phyloP scores from a whole-genome alignment of 1,284 basidiomycete genomes.

The Agroathelia rolfsii region DNA sequence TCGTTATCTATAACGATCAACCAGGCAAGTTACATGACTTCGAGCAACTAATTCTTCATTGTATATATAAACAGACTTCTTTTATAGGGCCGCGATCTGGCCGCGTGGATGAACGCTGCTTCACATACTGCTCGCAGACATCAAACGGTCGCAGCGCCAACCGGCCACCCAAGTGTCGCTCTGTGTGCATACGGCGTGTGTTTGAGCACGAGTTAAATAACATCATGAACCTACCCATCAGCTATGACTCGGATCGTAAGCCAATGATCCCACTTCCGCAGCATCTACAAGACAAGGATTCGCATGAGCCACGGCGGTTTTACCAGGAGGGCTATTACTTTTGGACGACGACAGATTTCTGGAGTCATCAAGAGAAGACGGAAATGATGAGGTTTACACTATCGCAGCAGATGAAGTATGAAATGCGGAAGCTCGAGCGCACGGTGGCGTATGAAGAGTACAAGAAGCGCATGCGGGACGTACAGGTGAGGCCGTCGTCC shows the following conservation, averaged over 20 bases:
- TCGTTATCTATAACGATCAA: too few species aligned
- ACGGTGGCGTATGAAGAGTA: slow-evolving; percentile 39
- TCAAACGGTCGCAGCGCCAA: slow-evolving; percentile 45
- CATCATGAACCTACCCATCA: slow-evolving; percentile 29
- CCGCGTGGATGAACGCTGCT: slow-evolving; percentile 60
- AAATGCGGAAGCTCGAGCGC: slow-evolving; percentile 29
- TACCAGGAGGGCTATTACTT: slow-evolving; percentile 73
- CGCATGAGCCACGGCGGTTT: slow-evolving; percentile 24
- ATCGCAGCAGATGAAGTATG: slow-evolving; percentile 34
- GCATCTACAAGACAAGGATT: slow-evolving; percentile 19
- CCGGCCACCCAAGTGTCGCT: slow-evolving; percentile 50
- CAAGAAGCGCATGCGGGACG: slow-evolving; percentile 25
- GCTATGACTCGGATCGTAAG: slow-evolving; percentile 9
- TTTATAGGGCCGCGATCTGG: slow-evolving; percentile 43
- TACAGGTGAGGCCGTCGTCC: slow-evolving; percentile 15
- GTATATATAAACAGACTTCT: slow-evolving; percentile 1
- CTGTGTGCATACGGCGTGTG: slow-evolving; percentile 62
- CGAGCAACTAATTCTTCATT: slow-evolving; percentile 2
- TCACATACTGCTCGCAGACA: slow-evolving; percentile 63
- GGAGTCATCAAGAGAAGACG: slow-evolving; percentile 45
- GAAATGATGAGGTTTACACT: slow-evolving; percentile 49
- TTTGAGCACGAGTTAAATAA: slow-evolving; percentile 63
- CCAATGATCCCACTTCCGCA: not conserved
- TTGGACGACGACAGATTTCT: slow-evolving; percentile 49
- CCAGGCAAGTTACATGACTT: slow-evolving; percentile 5